Conservation (phyloP, 768 basidiomycete genomes). For the Suillus paluster region DNA sequence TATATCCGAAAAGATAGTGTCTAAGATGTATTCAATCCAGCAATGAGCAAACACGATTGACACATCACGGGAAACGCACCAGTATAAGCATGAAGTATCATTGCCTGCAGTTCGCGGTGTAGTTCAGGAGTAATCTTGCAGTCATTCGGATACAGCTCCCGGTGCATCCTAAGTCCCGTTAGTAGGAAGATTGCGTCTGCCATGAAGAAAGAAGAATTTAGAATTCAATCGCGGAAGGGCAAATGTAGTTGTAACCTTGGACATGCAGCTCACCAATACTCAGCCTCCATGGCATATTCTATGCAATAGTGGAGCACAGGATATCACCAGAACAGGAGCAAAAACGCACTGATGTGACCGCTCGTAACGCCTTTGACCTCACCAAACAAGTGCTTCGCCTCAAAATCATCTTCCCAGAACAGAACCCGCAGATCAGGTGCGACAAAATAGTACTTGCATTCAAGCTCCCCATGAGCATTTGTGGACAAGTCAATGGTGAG, state of each 20-base stretch:
- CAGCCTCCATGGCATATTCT: constrained; percentile 6
- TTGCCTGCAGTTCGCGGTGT: constrained; percentile 3
- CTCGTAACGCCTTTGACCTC: neutral
- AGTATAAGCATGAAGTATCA: neutral
- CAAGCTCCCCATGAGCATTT: neutral
- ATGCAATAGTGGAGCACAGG: neutral
- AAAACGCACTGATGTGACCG: neutral
- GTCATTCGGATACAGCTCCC: constrained; percentile 3
- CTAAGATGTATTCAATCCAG: neutral
- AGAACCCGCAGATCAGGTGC: neutral
- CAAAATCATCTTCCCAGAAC: neutral
- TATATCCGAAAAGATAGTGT: constrained; percentile 3
- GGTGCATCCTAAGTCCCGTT: neutral
- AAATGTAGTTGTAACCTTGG: neutral
- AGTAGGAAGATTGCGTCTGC: neutral
- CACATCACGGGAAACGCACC: neutral
- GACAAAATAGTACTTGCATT: constrained; percentile 5
- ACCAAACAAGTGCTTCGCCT: neutral
- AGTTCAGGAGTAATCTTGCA: constrained; percentile 6
- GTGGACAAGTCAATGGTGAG: neutral
- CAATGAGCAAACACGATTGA: neutral
- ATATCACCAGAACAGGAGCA: neutral
- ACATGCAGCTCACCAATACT: neutral
- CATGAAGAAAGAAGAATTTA: neutral
- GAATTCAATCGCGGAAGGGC: neutral